phyloP scores from a whole-genome alignment of 495 filamentous ascomycete species.

The Penicillium ucsense region DNA sequence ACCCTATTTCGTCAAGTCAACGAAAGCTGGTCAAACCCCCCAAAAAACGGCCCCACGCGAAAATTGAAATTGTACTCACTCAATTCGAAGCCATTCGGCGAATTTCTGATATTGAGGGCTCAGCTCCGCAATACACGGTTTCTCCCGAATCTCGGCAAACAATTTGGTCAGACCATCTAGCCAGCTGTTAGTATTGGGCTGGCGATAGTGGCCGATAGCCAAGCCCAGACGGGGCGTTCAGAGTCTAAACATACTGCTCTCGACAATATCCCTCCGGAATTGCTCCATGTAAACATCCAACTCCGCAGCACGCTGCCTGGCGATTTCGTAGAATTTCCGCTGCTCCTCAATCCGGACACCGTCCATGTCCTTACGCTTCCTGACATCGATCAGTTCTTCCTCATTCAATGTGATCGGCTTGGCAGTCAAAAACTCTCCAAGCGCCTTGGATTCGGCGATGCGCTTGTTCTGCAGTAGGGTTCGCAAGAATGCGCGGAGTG shows the following conservation, averaged over 20 bases:
- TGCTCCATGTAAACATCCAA: constrained; percentile 96
- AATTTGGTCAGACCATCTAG: constrained; percentile 83
- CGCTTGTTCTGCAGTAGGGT: constrained; percentile 75
- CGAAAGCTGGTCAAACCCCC: background rate
- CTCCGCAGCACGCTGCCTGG: constrained; percentile 78
- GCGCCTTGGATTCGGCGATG: constrained; percentile 68
- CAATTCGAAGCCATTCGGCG: constrained; percentile 95
- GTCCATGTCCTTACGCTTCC: constrained; percentile 72
- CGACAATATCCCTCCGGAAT: constrained; percentile 65
- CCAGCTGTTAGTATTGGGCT: background rate
- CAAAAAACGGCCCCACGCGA: background rate
- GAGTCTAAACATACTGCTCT: constrained; percentile 52
- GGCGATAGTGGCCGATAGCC: too few species aligned
- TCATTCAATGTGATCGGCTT: constrained; percentile 62
- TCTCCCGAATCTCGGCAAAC: constrained; percentile 83
- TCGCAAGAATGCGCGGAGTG: constrained; percentile 79
- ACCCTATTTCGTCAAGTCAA: constrained; percentile 36
- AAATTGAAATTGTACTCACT: constrained; percentile 32
- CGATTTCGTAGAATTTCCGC: constrained; percentile 88
- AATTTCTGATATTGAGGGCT: constrained; percentile 96
- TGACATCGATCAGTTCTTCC: constrained; percentile 74
- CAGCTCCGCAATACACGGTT: constrained; percentile 74
- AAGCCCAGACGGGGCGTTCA: too few species aligned
- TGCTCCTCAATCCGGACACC: constrained; percentile 85
- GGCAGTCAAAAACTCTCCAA: constrained; percentile 69